phyloP scores from a whole-genome alignment of 108 stramenopile genomes.

The Stephanodiscus minutulus region DNA sequence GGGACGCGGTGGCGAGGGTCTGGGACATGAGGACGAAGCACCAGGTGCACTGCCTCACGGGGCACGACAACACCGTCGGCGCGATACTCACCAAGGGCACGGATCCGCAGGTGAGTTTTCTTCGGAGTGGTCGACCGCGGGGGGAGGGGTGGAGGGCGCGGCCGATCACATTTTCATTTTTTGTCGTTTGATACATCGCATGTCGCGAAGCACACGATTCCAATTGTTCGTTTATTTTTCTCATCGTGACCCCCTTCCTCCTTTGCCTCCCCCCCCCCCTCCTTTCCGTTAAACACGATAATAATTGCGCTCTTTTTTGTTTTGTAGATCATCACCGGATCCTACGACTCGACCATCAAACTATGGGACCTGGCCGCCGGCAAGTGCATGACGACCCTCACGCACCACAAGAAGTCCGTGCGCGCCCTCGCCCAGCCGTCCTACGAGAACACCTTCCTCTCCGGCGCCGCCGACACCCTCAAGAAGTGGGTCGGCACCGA shows the following conservation, averaged over 20 bases:
- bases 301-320: background rate
- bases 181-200: background rate
- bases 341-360: conserved; percentile 95
- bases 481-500: conserved; percentile 97
- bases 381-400: conserved; percentile 95
- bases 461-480: conserved; percentile 93
- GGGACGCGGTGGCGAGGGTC: conserved; percentile 96
- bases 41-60: conserved; percentile 89
- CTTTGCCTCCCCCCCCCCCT: background rate
- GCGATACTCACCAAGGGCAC: conserved; percentile 87
- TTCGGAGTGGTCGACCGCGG: no score
- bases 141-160: background rate
- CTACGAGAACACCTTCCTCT: conserved; percentile 94
- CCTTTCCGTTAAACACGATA: no score
- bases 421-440: conserved; percentile 86
- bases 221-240: background rate
- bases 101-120: conserved; percentile 87
- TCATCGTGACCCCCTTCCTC: background rate
- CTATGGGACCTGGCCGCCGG: conserved; percentile 99
- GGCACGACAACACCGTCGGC: conserved; percentile 95
- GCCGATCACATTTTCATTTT: background rate
- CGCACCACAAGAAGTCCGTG: conserved; percentile 98
- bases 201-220: background rate
- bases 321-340: conserved; percentile 89
- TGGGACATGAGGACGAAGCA: conserved; percentile 99